phyloP scores from a whole-genome alignment of 2,329 filamentous ascomycete species.

The Lachnellula occidentalis region DNA sequence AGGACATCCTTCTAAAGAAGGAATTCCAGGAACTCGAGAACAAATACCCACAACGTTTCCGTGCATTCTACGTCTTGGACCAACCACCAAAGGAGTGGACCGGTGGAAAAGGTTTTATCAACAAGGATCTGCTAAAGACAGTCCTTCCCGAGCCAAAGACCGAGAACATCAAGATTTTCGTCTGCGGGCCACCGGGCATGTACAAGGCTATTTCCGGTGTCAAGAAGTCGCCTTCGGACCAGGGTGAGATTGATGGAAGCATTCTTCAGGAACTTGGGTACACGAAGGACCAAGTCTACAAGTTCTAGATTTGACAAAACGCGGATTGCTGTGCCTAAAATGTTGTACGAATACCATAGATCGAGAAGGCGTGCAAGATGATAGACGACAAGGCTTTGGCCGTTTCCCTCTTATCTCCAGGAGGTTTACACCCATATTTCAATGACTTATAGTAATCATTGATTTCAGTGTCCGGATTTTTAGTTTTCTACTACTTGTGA shows the following conservation, averaged over 20 bases:
- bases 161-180: constrained; percentile 92
- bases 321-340: not conserved
- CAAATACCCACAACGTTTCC: constrained; percentile 90
- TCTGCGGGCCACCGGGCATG: constrained; percentile 86
- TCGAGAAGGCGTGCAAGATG: not conserved
- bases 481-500: no score
- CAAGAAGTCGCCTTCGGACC: constrained; percentile 90
- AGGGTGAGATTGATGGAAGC: constrained; percentile 76
- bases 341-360: constrained; percentile 14
- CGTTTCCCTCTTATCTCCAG: no score
- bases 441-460: no score
- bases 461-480: no score
- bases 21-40: constrained; percentile 87
- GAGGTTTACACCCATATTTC: no score
- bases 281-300: constrained; percentile 87
- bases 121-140: constrained; percentile 89
- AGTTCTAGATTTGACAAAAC: constrained; percentile 57
- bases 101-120: constrained; percentile 74
- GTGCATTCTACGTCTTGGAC: constrained; percentile 89
- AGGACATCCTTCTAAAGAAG: constrained; percentile 85
- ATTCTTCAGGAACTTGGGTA: constrained; percentile 81
- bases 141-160: constrained; percentile 88
- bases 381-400: not conserved
- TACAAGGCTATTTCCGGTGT: constrained; percentile 88
- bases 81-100: constrained; percentile 74